Evolutionary conservation across 139 green algal species (phyloP).

Genomic region (Chlamydomonas urium): DNA sequence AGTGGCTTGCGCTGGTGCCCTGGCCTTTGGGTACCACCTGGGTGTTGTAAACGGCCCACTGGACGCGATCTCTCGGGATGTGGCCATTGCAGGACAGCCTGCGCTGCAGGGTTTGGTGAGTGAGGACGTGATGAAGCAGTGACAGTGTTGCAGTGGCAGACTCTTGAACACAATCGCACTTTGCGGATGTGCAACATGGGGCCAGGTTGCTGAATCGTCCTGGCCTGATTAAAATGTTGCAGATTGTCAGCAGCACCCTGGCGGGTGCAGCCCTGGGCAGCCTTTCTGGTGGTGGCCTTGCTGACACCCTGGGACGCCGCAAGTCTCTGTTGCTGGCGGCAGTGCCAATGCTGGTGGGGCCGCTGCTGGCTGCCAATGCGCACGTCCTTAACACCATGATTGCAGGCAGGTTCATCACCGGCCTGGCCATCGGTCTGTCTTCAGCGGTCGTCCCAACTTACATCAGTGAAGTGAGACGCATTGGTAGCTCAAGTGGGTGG

Average conservation of each 20-base stretch:
- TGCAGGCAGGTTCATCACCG: slow-evolving; percentile 71
- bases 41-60: slow-evolving; percentile 81
- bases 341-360: slow-evolving; percentile 67
- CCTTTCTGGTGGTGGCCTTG: slow-evolving; percentile 61
- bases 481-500: background rate
- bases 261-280: slow-evolving; percentile 69
- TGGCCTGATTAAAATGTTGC: slow-evolving; percentile 2
- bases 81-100: slow-evolving; percentile 41
- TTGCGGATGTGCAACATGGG: no score
- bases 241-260: slow-evolving; percentile 82
- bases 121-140: background rate
- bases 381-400: slow-evolving; percentile 59
- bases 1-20: slow-evolving; percentile 11
- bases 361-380: slow-evolving; percentile 64
- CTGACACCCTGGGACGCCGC: slow-evolving; percentile 68
- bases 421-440: slow-evolving; percentile 87
- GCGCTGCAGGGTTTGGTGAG: slow-evolving; percentile 6
- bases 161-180: no score
- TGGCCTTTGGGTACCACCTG: slow-evolving; percentile 26
- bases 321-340: slow-evolving; percentile 63
- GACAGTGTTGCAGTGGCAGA: no score
- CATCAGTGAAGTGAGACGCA: slow-evolving; percentile 74
- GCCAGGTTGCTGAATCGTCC: no score
- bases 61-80: slow-evolving; percentile 65
- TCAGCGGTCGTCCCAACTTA: slow-evolving; percentile 91